Percentiles rank a stretch among this genome's conserved stretches.
These are phyloP conservation scores for Paxillus involutus DNA, from an alignment of 768 basidiomycete species.

Conservation along the genomic window DNA sequence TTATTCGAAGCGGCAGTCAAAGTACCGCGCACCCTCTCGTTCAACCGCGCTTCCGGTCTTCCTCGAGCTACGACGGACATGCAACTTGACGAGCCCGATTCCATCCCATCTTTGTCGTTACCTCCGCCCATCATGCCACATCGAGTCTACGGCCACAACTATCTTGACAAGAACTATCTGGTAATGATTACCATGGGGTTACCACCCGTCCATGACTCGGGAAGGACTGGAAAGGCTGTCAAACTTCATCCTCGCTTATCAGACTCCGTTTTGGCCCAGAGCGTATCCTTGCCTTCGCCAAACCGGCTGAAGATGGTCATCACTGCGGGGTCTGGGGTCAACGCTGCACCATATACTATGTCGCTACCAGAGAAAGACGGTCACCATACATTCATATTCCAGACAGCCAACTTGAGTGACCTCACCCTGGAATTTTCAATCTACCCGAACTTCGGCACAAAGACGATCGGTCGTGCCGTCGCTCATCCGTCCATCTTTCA, in stretches of 20 bases:
- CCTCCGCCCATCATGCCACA: conserved; percentile 99
- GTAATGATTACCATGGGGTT: conserved; percentile 82
- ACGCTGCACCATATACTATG: conserved; percentile 87
- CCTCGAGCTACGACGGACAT: conserved; percentile 31
- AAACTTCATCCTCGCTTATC: conserved; percentile 75
- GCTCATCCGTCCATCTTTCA: conserved; percentile 75
- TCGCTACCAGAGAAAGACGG: conserved; percentile 78
- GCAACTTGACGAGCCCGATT: conserved; percentile 73
- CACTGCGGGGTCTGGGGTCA: conserved; percentile 81
- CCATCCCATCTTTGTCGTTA: conserved; percentile 91
- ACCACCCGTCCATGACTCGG: conserved; percentile 37
- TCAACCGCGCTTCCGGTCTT: conserved; percentile 17
- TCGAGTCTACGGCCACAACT: conserved; percentile 95
- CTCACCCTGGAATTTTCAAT: conserved; percentile 90
- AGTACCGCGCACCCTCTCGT: conserved; percentile 12
- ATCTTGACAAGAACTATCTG: conserved; percentile 81
- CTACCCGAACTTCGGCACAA: conserved; percentile 96
- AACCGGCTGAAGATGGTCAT: conserved; percentile 90
- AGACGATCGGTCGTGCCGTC: conserved; percentile 91
- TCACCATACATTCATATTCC: conserved; percentile 80
- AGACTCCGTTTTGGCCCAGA: conserved; percentile 64
- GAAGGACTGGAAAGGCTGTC: conserved; percentile 47
- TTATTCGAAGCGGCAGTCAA: conserved; percentile 46
- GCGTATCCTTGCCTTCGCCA: conserved; percentile 68
- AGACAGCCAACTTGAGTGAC: conserved; percentile 69